A percentile compares a stretch with the other conserved stretches of the same genome.
Conservation (phyloP, 2,329 filamentous ascomycete species). For the Cladophialophora chaetospira region DNA sequence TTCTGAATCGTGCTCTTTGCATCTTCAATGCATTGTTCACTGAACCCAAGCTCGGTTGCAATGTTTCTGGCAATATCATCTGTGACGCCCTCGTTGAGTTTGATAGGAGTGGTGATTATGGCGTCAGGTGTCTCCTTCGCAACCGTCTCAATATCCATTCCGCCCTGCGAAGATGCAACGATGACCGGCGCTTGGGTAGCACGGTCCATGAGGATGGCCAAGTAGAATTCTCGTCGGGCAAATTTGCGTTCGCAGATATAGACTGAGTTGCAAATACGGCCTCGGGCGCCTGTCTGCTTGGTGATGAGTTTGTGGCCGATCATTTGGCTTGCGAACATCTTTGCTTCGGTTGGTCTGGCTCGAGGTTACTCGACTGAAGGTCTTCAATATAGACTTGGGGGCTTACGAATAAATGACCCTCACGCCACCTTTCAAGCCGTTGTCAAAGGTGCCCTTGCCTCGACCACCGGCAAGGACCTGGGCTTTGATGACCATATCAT, state of each 20-base stretch:
- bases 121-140: conserved; percentile 97
- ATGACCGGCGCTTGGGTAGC: conserved; percentile 88
- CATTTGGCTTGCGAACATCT: conserved; percentile 99
- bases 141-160: conserved; percentile 98
- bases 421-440: conserved; percentile 97
- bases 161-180: conserved; percentile 95
- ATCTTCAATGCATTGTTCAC: conserved; percentile 93
- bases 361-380: conserved; percentile 13
- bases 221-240: conserved; percentile 97
- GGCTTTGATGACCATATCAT: conserved; percentile 99
- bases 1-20: conserved; percentile 97
- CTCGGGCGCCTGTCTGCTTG: conserved; percentile 94
- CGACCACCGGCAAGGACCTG: conserved; percentile 97
- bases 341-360: conserved; percentile 75
- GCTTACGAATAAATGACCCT: conserved; percentile 92
- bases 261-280: conserved; percentile 93
- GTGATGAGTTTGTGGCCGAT: conserved; percentile 99
- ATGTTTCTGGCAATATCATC: conserved; percentile 92
- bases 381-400: background rate
- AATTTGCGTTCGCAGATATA: conserved; percentile 99
- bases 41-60: conserved; percentile 91
- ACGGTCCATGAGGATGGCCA: conserved; percentile 98
- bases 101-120: conserved; percentile 89
- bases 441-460: conserved; percentile 97
- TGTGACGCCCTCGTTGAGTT: conserved; percentile 93